phyloP scores from a whole-genome alignment of 805 yeast species.

The Pichia ethanolica region DNA sequence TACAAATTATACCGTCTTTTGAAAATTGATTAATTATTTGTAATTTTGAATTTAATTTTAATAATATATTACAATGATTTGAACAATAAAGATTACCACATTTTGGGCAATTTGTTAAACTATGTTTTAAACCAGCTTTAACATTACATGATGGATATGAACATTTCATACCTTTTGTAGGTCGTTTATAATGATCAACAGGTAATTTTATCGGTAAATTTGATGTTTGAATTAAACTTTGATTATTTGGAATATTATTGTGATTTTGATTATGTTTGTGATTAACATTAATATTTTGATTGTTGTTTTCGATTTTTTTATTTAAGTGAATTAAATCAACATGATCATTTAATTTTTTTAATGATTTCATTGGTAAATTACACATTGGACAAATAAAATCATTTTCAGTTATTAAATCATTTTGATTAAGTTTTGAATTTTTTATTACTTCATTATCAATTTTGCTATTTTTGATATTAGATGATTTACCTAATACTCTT shows the following conservation, averaged over 20 bases:
- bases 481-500: constrained; percentile 17
- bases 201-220: constrained; percentile 17
- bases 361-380: constrained; percentile 44
- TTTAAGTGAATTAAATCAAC: constrained; percentile 55
- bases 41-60: constrained; percentile 43
- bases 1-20: constrained; percentile 53
- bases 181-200: constrained; percentile 52
- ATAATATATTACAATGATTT: constrained; percentile 48
- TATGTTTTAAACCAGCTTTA: constrained; percentile 42
- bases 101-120: constrained; percentile 60
- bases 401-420: neutral
- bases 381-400: constrained; percentile 60
- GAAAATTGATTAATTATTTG: constrained; percentile 28
- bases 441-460: neutral
- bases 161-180: constrained; percentile 38
- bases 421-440: neutral
- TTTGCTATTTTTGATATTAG: too few species aligned
- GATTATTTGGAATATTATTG: neutral
- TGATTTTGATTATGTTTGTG: too few species aligned
- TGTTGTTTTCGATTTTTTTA: neutral
- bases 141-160: neutral
- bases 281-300: neutral
- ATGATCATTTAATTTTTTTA: constrained; percentile 56
- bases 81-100: constrained; percentile 72
- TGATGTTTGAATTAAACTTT: neutral